Evolutionary conservation across 257 asterid species (phyloP).

Genomic region (Asclepias syriaca): DNA sequence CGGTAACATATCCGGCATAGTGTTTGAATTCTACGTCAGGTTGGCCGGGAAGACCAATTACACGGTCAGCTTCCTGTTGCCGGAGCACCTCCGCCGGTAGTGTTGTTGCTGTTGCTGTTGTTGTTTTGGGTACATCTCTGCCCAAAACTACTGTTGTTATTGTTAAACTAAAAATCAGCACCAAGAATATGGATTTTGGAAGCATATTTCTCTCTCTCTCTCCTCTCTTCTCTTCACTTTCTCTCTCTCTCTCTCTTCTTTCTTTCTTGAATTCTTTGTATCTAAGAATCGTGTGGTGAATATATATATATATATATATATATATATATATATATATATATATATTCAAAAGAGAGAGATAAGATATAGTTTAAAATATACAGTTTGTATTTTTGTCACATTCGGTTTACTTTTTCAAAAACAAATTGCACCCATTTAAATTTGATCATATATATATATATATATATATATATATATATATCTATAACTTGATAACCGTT

Average conservation of each 20-base stretch:
- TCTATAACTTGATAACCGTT: too few species aligned
- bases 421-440: too few species aligned
- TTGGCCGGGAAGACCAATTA: conserved; percentile 57
- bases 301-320: background rate
- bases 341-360: too few species aligned
- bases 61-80: conserved; percentile 43
- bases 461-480: too few species aligned
- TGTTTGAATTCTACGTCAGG: conserved; percentile 59
- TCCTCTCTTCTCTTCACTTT: background rate
- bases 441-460: too few species aligned
- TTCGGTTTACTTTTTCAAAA: too few species aligned
- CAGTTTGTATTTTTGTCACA: too few species aligned
- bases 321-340: background rate
- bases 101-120: background rate
- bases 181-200: background rate
- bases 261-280: background rate
- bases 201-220: background rate
- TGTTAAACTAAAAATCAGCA: conserved; percentile 9
- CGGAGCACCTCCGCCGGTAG: background rate
- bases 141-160: background rate
- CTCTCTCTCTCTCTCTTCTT: too few species aligned
- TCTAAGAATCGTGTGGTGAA: background rate
- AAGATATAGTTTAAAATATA: too few species aligned
- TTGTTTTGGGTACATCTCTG: conserved; percentile 1
- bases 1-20: conserved; percentile 68